Conservation (phyloP, 805 yeast genomes). For the Clavispora fructus region DNA sequence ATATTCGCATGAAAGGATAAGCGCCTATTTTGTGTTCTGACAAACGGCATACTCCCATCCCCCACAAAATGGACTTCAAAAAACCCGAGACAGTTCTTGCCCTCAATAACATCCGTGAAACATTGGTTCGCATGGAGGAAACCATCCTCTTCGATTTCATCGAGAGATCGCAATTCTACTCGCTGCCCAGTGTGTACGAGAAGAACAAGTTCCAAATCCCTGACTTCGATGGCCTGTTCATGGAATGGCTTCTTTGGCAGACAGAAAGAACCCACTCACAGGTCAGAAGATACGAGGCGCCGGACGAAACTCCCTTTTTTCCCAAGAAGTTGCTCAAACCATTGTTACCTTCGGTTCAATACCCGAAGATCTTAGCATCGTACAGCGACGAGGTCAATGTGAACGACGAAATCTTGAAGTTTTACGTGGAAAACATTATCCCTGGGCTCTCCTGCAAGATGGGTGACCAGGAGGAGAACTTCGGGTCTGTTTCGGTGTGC, state of each 20-base stretch:
- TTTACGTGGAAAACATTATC: constrained; percentile 69
- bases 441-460: constrained; percentile 62
- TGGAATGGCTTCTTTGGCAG: constrained; percentile 80
- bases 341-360: constrained; percentile 72
- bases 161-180: constrained; percentile 85
- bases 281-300: constrained; percentile 85
- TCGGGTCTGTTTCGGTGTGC: constrained; percentile 78
- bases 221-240: constrained; percentile 69
- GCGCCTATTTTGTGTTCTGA: background rate
- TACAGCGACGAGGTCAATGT: constrained; percentile 73
- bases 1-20: background rate
- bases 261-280: constrained; percentile 64
- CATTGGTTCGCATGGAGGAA: constrained; percentile 91
- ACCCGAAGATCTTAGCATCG: constrained; percentile 73
- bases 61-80: constrained; percentile 65
- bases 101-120: constrained; percentile 75
- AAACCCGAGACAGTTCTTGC: constrained; percentile 79
- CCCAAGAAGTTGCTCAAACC: constrained; percentile 63
- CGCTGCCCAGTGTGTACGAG: constrained; percentile 70
- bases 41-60: too few species aligned
- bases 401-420: constrained; percentile 60
- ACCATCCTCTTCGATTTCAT: constrained; percentile 88
- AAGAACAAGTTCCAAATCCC: constrained; percentile 54
- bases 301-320: constrained; percentile 89
- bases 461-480: constrained; percentile 78